A percentile compares a stretch with the other conserved stretches of the same genome.
Evolutionary conservation across 371 early-diverging fungal species (phyloP).

Genomic region (Apophysomyces variabilis): DNA sequence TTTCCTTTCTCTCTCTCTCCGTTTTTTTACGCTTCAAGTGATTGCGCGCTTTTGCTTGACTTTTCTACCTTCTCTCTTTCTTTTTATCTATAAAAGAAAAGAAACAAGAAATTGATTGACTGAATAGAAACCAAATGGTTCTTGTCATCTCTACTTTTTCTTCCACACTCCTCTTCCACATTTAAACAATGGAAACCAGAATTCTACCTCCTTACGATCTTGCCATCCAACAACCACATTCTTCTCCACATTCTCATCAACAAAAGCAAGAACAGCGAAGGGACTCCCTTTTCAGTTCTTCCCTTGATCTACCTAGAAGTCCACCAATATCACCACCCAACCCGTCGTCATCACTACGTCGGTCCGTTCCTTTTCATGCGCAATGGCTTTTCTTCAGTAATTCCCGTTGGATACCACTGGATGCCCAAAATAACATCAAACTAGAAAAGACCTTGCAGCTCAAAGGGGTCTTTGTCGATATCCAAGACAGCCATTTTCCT

Average conservation of each 20-base stretch:
- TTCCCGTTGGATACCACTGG: slow-evolving; percentile 30
- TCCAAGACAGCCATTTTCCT: slow-evolving; percentile 32
- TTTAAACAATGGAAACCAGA: slow-evolving; percentile 4
- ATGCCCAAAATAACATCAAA: slow-evolving; percentile 24
- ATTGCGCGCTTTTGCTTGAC: neutral
- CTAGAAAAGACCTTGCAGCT: slow-evolving; percentile 28
- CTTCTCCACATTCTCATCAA: too few relatives aligned
- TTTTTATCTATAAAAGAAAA: neutral
- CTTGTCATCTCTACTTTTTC: neutral
- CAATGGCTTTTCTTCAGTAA: slow-evolving; percentile 34
- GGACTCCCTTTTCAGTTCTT: too few relatives aligned
- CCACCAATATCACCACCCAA: too few relatives aligned
- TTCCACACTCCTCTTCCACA: neutral
- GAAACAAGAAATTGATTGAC: neutral
- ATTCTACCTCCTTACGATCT: neutral
- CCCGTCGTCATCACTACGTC: neutral
- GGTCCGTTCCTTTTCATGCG: slow-evolving; percentile 17
- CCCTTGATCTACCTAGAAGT: too few relatives aligned
- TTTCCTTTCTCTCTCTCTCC: neutral
- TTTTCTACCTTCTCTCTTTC: neutral
- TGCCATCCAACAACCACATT: neutral
- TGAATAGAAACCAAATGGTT: too few relatives aligned
- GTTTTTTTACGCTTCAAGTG: neutral
- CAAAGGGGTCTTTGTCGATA: slow-evolving; percentile 29
- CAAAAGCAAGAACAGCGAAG: too few relatives aligned